A percentile compares a stretch with the other conserved stretches of the same genome.
Evolutionary conservation across 2,329 filamentous ascomycete genomes (phyloP).

Genomic region (Cercospora beticola): DNA sequence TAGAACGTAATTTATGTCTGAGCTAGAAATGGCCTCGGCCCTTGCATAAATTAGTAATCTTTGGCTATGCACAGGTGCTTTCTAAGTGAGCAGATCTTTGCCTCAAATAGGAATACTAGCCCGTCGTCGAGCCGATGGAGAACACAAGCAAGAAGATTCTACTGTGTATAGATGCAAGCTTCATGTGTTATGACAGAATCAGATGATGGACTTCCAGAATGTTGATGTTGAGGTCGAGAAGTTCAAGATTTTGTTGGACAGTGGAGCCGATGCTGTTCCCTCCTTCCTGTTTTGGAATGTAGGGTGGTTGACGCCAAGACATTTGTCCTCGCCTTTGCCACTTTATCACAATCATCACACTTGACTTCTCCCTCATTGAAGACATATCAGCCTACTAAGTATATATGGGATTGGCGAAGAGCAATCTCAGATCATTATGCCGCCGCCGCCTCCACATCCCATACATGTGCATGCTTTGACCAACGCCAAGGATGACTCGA

Average conservation of each 20-base stretch:
- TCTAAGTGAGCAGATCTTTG: neutral
- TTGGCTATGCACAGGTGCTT: neutral
- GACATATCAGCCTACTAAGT: no score
- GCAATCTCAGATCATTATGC: neutral
- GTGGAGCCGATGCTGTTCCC: neutral
- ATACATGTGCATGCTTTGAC: neutral
- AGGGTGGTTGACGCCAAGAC: neutral
- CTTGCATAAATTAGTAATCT: neutral
- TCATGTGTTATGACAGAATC: neutral
- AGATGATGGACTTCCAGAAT: neutral
- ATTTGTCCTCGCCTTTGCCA: neutral
- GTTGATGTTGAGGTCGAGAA: neutral
- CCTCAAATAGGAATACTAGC: neutral
- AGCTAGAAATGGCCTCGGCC: neutral
- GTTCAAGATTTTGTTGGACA: neutral
- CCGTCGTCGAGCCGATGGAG: neutral
- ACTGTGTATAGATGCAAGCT: neutral
- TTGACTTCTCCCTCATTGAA: neutral
- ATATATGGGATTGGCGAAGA: neutral
- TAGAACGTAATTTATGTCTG: neutral
- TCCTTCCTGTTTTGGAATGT: neutral
- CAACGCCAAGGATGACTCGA: neutral
- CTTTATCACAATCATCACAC: neutral
- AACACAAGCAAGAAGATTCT: neutral
- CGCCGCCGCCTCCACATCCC: neutral